Conservation (phyloP, 2,329 filamentous ascomycete species). For the Exutisphaerella laricina region DNA sequence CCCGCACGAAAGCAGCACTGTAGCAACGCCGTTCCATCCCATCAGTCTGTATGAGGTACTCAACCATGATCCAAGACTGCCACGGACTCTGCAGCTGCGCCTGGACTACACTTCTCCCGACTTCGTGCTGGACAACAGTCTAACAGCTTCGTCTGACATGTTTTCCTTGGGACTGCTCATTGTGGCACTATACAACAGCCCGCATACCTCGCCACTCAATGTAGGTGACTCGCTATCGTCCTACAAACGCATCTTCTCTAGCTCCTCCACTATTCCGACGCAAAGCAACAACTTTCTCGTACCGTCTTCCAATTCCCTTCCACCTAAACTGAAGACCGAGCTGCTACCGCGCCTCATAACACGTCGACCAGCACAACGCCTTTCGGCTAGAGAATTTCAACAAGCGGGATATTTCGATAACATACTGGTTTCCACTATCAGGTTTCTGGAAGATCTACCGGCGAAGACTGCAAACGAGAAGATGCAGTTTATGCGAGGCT, state of each 20-base stretch:
- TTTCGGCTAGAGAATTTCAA: conserved; percentile 88
- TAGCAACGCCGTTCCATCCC: conserved; percentile 63
- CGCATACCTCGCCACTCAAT: conserved; percentile 80
- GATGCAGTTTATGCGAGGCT: conserved; percentile 79
- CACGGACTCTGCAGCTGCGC: conserved; percentile 76
- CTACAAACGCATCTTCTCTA: conserved; percentile 79
- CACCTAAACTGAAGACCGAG: conserved; percentile 66
- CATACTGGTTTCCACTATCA: conserved; percentile 89
- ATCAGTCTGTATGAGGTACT: conserved; percentile 78
- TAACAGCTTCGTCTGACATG: conserved; percentile 80
- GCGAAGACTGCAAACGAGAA: conserved; percentile 91
- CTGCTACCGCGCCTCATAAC: conserved; percentile 84
- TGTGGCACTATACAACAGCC: conserved; percentile 88
- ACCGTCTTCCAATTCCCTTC: conserved; percentile 65
- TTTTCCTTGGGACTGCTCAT: conserved; percentile 89
- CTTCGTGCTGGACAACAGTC: conserved; percentile 84
- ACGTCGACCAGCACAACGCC: conserved; percentile 74
- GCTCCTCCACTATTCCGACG: conserved; percentile 71
- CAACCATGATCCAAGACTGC: conserved; percentile 78
- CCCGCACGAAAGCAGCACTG: conserved; percentile 66
- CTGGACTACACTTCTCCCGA: conserved; percentile 93
- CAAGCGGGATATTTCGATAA: conserved; percentile 97
- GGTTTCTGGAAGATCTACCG: conserved; percentile 85
- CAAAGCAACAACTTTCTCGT: conserved; percentile 73
- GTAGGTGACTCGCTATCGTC: conserved; percentile 72